A percentile compares a stretch with the other conserved stretches of the same genome.
These are phyloP conservation scores for Cystobasidium ongulense DNA, from an alignment of 768 basidiomycete genomes.

Conservation along the genomic window DNA sequence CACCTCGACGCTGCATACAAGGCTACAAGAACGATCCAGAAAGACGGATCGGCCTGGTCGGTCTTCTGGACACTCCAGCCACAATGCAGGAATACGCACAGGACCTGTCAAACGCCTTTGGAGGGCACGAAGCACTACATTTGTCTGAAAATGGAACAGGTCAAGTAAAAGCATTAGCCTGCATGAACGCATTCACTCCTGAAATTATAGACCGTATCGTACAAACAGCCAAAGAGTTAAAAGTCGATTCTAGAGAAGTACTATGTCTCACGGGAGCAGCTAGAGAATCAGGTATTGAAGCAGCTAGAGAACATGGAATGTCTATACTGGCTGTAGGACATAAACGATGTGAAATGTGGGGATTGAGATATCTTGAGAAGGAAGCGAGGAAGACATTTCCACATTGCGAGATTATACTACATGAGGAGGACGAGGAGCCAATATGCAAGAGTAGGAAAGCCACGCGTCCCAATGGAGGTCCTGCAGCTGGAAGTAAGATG, in stretches of 20 bases:
- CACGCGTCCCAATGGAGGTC: neutral
- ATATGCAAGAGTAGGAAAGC: neutral
- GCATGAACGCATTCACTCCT: conserved; percentile 24
- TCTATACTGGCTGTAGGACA: conserved; percentile 15
- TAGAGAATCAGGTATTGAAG: conserved; percentile 6
- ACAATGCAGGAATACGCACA: neutral
- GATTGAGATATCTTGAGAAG: neutral
- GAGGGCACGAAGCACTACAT: conserved; percentile 7
- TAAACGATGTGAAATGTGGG: conserved; percentile 24
- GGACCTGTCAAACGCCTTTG: conserved; percentile 8
- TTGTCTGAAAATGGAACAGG: neutral
- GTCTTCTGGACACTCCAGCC: neutral
- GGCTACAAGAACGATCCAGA: conserved; percentile 27
- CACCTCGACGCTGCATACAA: neutral
- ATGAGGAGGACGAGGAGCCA: conserved; percentile 8
- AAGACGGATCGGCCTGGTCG: conserved; percentile 17
- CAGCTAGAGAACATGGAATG: neutral
- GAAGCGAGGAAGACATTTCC: neutral
- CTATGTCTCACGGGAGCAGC: conserved; percentile 18
- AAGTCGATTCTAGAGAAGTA: neutral
- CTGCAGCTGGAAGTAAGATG: neutral
- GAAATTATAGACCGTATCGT: conserved; percentile 1
- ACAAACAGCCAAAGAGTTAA: neutral
- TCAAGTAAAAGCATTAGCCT: neutral
- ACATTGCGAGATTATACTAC: neutral